Conservation (phyloP, 306 rosid species). For the Cicer pinnatifidum region DNA sequence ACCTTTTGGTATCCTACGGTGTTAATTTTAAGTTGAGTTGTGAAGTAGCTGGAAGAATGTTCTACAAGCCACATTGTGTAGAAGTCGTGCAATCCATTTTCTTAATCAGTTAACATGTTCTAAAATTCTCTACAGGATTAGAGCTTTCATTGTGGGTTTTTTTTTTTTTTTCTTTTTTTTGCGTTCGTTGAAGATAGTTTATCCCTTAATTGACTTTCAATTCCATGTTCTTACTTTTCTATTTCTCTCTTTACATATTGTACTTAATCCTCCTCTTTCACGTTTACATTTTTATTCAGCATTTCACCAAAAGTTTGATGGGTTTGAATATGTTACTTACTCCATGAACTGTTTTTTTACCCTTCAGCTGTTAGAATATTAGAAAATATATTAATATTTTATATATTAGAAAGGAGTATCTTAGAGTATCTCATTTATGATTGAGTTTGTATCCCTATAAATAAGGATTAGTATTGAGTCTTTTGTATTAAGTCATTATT, state of each 20-base stretch:
- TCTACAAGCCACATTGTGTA: slow-evolving; percentile 3
- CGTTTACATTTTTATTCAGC: background rate
- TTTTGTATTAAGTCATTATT: no score
- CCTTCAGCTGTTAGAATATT: no score
- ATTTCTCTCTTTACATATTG: background rate
- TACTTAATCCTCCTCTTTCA: background rate
- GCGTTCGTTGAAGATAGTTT: background rate
- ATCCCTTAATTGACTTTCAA: slow-evolving; percentile 21
- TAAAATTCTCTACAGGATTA: slow-evolving; percentile 7
- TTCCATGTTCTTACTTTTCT: background rate
- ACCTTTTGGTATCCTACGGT: slow-evolving; percentile 17
- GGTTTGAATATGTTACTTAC: slow-evolving; percentile 9
- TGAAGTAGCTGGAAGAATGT: slow-evolving; percentile 17
- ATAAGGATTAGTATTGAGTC: no score
- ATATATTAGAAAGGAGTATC: no score
- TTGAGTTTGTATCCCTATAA: no score
- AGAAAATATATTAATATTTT: no score
- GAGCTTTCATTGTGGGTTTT: background rate
- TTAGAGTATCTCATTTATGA: no score
- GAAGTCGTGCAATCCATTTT: slow-evolving; percentile 6
- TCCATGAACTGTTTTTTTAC: background rate
- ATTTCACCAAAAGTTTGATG: background rate
- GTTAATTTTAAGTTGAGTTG: slow-evolving; percentile 36
- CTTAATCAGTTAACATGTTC: slow-evolving; percentile 16
- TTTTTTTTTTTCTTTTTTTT: background rate